phyloP scores from a whole-genome alignment of 352 stramenopile species.

The Phytophthora constricta region DNA sequence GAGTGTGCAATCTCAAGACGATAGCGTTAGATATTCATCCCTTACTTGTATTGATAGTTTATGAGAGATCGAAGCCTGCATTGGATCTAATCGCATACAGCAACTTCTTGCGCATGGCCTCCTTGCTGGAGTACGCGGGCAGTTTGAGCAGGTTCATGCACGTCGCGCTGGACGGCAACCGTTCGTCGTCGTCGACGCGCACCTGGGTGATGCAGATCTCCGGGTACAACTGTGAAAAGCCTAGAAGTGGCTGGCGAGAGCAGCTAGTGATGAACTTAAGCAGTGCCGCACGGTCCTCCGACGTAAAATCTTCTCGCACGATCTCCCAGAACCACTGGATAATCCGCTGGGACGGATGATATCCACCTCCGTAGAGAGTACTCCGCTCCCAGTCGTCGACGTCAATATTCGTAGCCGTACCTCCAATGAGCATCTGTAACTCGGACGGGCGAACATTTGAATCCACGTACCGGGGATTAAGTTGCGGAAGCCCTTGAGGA shows the following conservation, averaged over 20 bases:
- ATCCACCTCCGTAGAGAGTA: conserved; percentile 95
- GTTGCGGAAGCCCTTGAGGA: conserved; percentile 77
- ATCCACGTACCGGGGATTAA: conserved; percentile 81
- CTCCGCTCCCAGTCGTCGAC: conserved; percentile 94
- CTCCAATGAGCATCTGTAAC: conserved; percentile 94
- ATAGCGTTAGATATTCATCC: neutral
- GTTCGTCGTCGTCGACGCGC: conserved; percentile 72
- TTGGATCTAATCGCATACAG: conserved; percentile 96
- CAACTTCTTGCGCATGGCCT: conserved; percentile 95
- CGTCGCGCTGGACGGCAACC: conserved; percentile 87
- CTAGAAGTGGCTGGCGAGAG: conserved; percentile 92
- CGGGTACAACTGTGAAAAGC: conserved; percentile 93
- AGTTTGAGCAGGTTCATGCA: conserved; percentile 99
- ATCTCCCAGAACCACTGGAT: conserved; percentile 88
- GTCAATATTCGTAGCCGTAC: conserved; percentile 93
- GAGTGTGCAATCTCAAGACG: neutral
- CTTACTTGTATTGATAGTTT: conserved; percentile 4
- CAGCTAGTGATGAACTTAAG: conserved; percentile 97
- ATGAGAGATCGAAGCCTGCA: conserved; percentile 97
- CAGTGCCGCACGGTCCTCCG: conserved; percentile 89
- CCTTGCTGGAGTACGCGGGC: conserved; percentile 95
- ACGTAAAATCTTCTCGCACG: conserved; percentile 71
- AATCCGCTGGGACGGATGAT: conserved; percentile 83
- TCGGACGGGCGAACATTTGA: conserved; percentile 91
- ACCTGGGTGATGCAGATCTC: conserved; percentile 95